Conservation (phyloP, 768 basidiomycete species). For the Suillus variegatus region DNA sequence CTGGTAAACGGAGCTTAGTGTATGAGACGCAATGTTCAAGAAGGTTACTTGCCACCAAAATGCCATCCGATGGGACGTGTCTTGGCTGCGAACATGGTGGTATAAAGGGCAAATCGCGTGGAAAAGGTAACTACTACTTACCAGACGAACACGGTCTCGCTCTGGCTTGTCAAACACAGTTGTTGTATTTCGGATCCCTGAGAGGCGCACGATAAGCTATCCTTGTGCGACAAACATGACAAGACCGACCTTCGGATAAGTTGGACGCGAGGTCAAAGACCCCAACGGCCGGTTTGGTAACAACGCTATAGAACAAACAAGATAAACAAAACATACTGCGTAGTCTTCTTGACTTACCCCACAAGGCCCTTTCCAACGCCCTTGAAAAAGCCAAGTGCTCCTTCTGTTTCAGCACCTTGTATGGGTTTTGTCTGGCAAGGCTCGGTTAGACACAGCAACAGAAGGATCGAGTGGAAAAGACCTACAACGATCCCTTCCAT, state of each 20-base stretch:
- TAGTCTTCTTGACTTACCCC: slow-evolving; percentile 52
- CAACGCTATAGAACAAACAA: slow-evolving; percentile 50
- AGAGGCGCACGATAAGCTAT: slow-evolving; percentile 12
- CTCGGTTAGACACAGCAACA: slow-evolving; percentile 8
- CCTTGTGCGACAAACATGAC: not conserved
- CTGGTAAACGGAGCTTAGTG: slow-evolving; percentile 38
- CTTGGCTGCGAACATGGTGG: slow-evolving; percentile 59
- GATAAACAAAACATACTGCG: slow-evolving; percentile 3
- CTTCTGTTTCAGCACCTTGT: slow-evolving; percentile 93
- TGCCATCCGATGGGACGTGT: slow-evolving; percentile 82
- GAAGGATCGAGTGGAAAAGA: slow-evolving; percentile 12
- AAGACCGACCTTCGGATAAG: slow-evolving; percentile 75
- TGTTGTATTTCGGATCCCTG: slow-evolving; percentile 96
- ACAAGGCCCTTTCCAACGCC: slow-evolving; percentile 96
- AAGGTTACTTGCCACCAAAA: slow-evolving; percentile 67
- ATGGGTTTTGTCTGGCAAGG: slow-evolving; percentile 84
- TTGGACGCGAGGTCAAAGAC: slow-evolving; percentile 96
- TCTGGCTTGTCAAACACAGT: slow-evolving; percentile 95
- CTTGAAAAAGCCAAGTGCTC: slow-evolving; percentile 96
- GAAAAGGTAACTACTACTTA: slow-evolving; percentile 34
- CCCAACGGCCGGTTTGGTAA: slow-evolving; percentile 96
- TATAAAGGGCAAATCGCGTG: not conserved
- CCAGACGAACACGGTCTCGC: slow-evolving; percentile 82
- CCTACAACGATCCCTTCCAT: slow-evolving; percentile 91
- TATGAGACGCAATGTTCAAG: not conserved